phyloP scores from a whole-genome alignment of 352 stramenopile species.

The Phytophthora cactorum region DNA sequence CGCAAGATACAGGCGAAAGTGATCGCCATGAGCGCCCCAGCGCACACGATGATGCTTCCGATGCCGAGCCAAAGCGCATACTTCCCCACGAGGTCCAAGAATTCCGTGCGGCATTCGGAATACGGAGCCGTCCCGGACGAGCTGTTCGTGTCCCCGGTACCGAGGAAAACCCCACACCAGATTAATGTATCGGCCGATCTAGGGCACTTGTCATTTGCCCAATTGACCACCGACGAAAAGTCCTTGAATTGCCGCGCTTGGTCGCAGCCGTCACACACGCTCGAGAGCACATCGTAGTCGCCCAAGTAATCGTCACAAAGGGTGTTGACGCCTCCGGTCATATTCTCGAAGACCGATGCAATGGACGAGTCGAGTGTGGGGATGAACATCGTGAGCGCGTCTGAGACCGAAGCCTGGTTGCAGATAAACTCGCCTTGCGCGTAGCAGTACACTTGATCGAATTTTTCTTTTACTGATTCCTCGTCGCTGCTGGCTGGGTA shows the following conservation, averaged over 20 bases:
- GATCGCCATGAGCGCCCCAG: conserved; percentile 50
- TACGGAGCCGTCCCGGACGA: conserved; percentile 53
- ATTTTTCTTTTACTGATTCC: conserved; percentile 56
- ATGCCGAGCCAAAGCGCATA: conserved; percentile 46
- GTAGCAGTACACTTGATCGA: conserved; percentile 79
- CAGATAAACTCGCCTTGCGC: conserved; percentile 77
- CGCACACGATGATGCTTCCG: conserved; percentile 49
- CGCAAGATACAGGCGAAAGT: conserved; percentile 59
- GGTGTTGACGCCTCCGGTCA: conserved; percentile 64
- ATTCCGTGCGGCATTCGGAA: conserved; percentile 53
- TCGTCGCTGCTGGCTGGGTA: conserved; percentile 65
- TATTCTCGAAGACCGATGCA: conserved; percentile 45
- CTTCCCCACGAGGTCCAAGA: conserved; percentile 54
- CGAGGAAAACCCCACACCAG: conserved; percentile 73
- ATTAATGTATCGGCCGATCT: conserved; percentile 46
- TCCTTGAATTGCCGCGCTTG: conserved; percentile 62
- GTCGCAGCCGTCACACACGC: conserved; percentile 61
- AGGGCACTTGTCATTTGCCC: conserved; percentile 81
- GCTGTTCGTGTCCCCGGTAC: conserved; percentile 29
- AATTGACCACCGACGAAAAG: conserved; percentile 76
- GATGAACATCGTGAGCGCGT: conserved; percentile 61
- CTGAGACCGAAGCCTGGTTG: conserved; percentile 58
- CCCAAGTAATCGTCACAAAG: conserved; percentile 61
- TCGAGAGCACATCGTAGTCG: conserved; percentile 43
- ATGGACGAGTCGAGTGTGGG: conserved; percentile 45